These are phyloP conservation scores for Megacollybia marginata DNA, from an alignment of 768 basidiomycete species.

Conservation along the genomic window DNA sequence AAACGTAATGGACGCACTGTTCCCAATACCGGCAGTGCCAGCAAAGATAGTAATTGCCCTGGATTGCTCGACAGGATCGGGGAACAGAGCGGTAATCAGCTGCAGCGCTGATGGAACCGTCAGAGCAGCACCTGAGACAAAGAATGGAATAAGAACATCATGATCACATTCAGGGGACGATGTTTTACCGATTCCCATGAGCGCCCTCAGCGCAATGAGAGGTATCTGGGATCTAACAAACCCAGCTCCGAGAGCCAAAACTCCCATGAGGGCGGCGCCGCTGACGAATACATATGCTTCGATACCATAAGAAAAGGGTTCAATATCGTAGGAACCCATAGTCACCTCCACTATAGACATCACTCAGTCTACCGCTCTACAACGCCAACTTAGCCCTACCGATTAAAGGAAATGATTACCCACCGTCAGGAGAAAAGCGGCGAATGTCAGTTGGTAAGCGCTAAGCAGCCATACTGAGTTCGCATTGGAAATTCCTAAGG, in stretches of 20 bases:
- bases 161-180: background rate
- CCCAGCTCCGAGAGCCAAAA: slow-evolving; percentile 37
- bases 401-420: slow-evolving; percentile 4
- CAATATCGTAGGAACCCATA: background rate
- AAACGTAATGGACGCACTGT: slow-evolving; percentile 17
- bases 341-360: slow-evolving; percentile 34
- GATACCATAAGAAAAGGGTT: background rate
- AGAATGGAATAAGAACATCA: slow-evolving; percentile 5
- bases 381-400: too few species aligned
- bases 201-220: slow-evolving; percentile 42
- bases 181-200: slow-evolving; percentile 37
- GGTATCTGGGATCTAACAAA: slow-evolving; percentile 38
- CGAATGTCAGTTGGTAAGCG: slow-evolving; percentile 34
- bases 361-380: slow-evolving; percentile 31
- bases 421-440: slow-evolving; percentile 32
- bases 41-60: slow-evolving; percentile 37
- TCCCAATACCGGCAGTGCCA: slow-evolving; percentile 37
- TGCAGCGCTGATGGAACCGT: slow-evolving; percentile 35
- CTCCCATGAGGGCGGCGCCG: slow-evolving; percentile 33
- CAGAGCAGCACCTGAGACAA: slow-evolving; percentile 34
- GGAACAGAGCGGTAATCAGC: slow-evolving; percentile 39
- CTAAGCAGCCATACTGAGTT: slow-evolving; percentile 32
- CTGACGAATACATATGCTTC: slow-evolving; percentile 32
- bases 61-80: slow-evolving; percentile 33
- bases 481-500: slow-evolving; percentile 13